Percentiles rank a stretch among this genome's conserved stretches.
These are phyloP conservation scores for Naganishia onofrii DNA, from an alignment of 768 basidiomycete genomes.

Conservation along the genomic window DNA sequence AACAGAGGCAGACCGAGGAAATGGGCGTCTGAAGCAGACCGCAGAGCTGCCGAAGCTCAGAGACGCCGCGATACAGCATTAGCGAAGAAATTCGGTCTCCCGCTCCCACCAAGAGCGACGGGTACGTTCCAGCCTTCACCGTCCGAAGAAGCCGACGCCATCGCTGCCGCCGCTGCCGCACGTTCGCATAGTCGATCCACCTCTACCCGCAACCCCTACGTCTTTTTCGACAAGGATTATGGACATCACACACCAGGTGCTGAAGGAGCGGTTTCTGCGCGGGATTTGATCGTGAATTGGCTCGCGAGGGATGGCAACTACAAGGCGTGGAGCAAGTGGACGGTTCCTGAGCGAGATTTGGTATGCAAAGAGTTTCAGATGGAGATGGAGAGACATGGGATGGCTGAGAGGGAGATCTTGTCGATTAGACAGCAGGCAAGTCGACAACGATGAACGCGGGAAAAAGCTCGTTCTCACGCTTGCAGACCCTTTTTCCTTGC, in stretches of 20 bases:
- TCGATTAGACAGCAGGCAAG: conserved; percentile 16
- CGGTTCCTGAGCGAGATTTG: neutral
- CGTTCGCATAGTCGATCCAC: neutral
- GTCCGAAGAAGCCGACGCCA: neutral
- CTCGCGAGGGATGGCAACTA: neutral
- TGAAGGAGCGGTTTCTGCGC: neutral
- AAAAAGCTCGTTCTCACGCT: neutral
- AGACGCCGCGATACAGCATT: conserved; percentile 5
- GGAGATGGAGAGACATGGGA: conserved; percentile 8
- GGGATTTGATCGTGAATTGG: conserved; percentile 19
- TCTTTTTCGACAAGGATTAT: conserved; percentile 19
- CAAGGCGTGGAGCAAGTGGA: neutral
- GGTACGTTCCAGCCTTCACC: conserved; percentile 2
- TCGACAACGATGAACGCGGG: no score
- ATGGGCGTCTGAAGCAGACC: conserved; percentile 15
- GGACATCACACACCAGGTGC: conserved; percentile 6
- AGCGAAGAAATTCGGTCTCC: conserved; percentile 7
- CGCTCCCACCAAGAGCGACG: neutral
- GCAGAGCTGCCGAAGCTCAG: conserved; percentile 17
- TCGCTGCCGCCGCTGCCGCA: no score
- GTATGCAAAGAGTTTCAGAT: conserved; percentile 3
- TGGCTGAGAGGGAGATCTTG: conserved; percentile 5
- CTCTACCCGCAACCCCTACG: conserved; percentile 1
- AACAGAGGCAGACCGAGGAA: conserved; percentile 14
- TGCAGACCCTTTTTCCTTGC: no score